Evolutionary conservation across 2,329 filamentous ascomycete species (phyloP).

Genomic region (Xylaria multiplex): DNA sequence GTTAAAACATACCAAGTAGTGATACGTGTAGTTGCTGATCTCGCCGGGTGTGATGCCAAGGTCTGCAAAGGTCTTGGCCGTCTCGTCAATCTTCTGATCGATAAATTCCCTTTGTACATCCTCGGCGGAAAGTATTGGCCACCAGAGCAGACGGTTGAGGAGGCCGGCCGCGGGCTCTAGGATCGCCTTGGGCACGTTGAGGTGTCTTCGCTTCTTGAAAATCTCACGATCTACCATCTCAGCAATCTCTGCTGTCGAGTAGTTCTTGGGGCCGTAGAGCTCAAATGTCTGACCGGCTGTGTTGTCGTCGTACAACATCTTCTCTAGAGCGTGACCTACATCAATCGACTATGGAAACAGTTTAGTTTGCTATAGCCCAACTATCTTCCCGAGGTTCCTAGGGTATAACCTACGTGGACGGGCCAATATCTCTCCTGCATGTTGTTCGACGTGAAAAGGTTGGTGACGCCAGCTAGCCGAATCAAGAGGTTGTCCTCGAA

Average conservation of each 20-base stretch:
- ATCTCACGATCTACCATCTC: conserved; percentile 92
- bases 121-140: conserved; percentile 83
- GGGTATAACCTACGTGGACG: conserved; percentile 75
- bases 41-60: conserved; percentile 90
- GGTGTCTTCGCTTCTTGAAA: conserved; percentile 85
- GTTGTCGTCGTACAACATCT: conserved; percentile 89
- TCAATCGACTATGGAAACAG: conserved; percentile 74
- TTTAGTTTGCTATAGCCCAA: conserved; percentile 22
- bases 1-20: conserved; percentile 81
- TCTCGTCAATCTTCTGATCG: conserved; percentile 89
- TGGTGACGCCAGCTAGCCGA: conserved; percentile 81
- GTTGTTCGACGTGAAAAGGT: conserved; percentile 89
- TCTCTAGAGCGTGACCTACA: conserved; percentile 86
- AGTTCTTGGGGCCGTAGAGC: conserved; percentile 92
- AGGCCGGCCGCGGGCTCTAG: conserved; percentile 79
- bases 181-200: conserved; percentile 87
- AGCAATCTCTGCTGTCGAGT: conserved; percentile 87
- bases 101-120: conserved; percentile 92
- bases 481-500: conserved; percentile 94
- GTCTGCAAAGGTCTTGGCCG: conserved; percentile 95
- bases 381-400: background rate
- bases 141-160: conserved; percentile 88
- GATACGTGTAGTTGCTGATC: conserved; percentile 86
- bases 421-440: conserved; percentile 92
- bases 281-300: conserved; percentile 93